Conservation (phyloP, 108 stramenopile species). For the Seminavis robusta region DNA sequence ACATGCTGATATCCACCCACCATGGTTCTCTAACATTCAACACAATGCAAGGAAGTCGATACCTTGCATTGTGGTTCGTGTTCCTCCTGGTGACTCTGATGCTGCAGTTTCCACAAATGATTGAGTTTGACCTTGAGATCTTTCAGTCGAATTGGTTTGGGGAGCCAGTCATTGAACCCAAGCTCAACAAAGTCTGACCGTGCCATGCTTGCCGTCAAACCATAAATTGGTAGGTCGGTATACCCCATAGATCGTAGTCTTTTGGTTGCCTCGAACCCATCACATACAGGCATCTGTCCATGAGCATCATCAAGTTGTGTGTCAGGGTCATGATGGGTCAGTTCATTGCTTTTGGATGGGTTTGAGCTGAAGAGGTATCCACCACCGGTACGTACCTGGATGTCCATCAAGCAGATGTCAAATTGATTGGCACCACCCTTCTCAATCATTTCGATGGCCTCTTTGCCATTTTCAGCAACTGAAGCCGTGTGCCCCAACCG, state of each 20-base stretch:
- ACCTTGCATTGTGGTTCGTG: no score
- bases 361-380: no score
- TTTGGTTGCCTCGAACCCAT: constrained; percentile 45
- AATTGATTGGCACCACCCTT: no score
- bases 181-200: constrained; percentile 24
- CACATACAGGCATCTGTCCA: constrained; percentile 48
- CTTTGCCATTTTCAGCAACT: constrained; percentile 26
- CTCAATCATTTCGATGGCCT: constrained; percentile 29
- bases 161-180: constrained; percentile 30
- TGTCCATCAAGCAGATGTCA: constrained; percentile 43
- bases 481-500: constrained; percentile 29
- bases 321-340: no score
- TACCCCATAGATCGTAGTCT: constrained; percentile 32
- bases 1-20: no score
- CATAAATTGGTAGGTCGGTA: constrained; percentile 36
- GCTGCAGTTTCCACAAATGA: no score
- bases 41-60: no score
- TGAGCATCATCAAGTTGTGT: no score
- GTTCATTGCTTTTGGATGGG: no score
- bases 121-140: constrained; percentile 27
- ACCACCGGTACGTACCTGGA: no score
- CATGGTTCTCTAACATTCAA: no score
- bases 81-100: no score
- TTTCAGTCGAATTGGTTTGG: constrained; percentile 32
- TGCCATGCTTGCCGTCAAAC: constrained; percentile 42